Percentiles rank a stretch among this genome's conserved stretches.
phyloP scores from a whole-genome alignment of 148 eudicot genomes.

The Salicornia ramosissima region DNA sequence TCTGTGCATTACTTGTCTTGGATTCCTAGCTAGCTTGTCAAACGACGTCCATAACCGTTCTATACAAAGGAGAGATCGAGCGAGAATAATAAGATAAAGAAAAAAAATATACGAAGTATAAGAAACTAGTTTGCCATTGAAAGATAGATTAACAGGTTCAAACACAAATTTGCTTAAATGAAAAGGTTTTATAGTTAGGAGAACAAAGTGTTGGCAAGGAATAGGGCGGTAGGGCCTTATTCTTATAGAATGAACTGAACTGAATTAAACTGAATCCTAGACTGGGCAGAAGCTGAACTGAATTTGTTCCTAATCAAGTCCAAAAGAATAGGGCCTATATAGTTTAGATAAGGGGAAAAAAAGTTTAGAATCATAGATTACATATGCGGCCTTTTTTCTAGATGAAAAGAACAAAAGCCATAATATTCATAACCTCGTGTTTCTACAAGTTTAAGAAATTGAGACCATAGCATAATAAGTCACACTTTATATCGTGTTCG shows the following conservation, averaged over 20 bases:
- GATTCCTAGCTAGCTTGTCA: slow-evolving; percentile 56
- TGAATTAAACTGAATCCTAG: too few relatives aligned
- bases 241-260: too few relatives aligned
- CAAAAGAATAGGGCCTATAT: too few relatives aligned
- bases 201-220: too few relatives aligned
- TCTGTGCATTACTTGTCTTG: slow-evolving; percentile 45
- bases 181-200: background rate
- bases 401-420: background rate
- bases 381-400: background rate
- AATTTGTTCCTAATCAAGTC: too few relatives aligned
- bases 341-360: background rate
- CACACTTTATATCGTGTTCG: background rate
- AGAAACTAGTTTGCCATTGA: background rate
- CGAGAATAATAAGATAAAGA: too few relatives aligned
- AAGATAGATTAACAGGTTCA: background rate
- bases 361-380: background rate
- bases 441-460: background rate
- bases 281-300: too few relatives aligned
- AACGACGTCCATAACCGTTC: slow-evolving; percentile 85
- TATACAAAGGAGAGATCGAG: slow-evolving; percentile 7
- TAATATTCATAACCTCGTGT: background rate
- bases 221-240: too few relatives aligned
- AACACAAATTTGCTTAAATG: background rate
- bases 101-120: too few relatives aligned
- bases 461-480: background rate